These are phyloP conservation scores for Cercospora sp. DNA, from an alignment of 2,329 filamentous ascomycete genomes.

Conservation along the genomic window DNA sequence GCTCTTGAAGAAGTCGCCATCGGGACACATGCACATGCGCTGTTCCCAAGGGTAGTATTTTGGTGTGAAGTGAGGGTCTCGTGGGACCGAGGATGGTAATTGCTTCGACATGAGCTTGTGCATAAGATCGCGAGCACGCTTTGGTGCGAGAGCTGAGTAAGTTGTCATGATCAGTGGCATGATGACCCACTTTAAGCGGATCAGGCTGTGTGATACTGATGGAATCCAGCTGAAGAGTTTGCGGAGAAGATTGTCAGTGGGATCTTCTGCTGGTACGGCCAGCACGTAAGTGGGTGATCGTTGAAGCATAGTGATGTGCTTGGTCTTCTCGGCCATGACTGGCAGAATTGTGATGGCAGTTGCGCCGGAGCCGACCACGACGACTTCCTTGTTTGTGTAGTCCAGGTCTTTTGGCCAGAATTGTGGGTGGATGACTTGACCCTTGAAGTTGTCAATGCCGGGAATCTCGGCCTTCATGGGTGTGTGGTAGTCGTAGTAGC, in stretches of 20 bases:
- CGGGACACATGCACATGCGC: conserved; percentile 69
- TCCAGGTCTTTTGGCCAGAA: conserved; percentile 73
- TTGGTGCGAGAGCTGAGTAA: conserved; percentile 39
- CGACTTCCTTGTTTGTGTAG: conserved; percentile 65
- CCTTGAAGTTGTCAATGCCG: conserved; percentile 65
- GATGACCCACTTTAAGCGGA: conserved; percentile 42
- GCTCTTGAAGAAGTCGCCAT: conserved; percentile 60
- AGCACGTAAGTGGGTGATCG: conserved; percentile 67
- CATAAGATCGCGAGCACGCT: conserved; percentile 39
- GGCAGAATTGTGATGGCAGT: conserved; percentile 79
- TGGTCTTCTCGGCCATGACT: conserved; percentile 63
- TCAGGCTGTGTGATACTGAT: conserved; percentile 34
- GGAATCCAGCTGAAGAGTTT: conserved; percentile 29
- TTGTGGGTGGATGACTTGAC: conserved; percentile 67
- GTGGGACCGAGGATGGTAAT: conserved; percentile 50
- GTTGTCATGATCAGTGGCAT: conserved; percentile 39
- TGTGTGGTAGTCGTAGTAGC: conserved; percentile 73
- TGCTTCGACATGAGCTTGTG: conserved; percentile 47
- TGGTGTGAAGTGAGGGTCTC: conserved; percentile 47
- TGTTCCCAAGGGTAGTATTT: conserved; percentile 64
- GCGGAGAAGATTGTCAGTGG: conserved; percentile 31
- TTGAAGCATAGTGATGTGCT: conserved; percentile 75
- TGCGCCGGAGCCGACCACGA: conserved; percentile 75
- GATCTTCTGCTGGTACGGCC: conserved; percentile 34
- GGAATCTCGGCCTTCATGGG: conserved; percentile 64